Conservation (phyloP, 805 yeast genomes). For the Saturnispora hagleri region DNA sequence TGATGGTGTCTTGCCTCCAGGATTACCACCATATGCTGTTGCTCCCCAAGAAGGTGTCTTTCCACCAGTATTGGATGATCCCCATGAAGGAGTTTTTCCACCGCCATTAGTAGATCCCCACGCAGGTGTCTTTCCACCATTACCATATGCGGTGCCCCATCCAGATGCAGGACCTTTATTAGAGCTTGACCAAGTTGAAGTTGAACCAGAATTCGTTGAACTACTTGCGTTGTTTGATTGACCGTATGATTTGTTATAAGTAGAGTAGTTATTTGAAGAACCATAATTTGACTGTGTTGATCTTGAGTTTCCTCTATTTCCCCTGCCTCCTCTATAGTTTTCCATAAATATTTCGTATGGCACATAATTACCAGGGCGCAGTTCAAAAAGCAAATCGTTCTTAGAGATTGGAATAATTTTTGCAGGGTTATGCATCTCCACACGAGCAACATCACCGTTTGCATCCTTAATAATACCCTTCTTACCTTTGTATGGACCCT, state of each 20-base stretch:
- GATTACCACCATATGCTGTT: slow-evolving; percentile 31
- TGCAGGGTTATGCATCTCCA: slow-evolving; percentile 87
- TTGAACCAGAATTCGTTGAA: not conserved
- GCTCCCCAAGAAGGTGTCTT: slow-evolving; percentile 32
- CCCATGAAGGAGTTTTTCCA: slow-evolving; percentile 50
- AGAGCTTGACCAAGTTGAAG: not conserved
- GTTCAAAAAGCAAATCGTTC: slow-evolving; percentile 61
- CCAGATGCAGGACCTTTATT: slow-evolving; percentile 1
- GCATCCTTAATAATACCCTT: slow-evolving; percentile 91
- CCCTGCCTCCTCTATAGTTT: slow-evolving; percentile 28
- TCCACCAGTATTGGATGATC: slow-evolving; percentile 17
- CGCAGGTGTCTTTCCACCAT: slow-evolving; percentile 22
- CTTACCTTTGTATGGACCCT: slow-evolving; percentile 92
- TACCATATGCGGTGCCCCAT: slow-evolving; percentile 22
- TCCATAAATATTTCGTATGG: slow-evolving; percentile 74
- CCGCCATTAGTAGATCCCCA: slow-evolving; percentile 25
- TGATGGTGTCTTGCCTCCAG: slow-evolving; percentile 35
- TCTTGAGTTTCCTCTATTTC: slow-evolving; percentile 2
- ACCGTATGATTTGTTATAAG: not conserved
- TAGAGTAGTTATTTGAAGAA: not conserved
- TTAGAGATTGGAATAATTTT: slow-evolving; percentile 82
- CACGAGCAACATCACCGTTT: slow-evolving; percentile 83
- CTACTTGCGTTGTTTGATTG: not conserved
- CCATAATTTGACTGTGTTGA: not conserved
- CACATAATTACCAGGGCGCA: slow-evolving; percentile 57